phyloP scores from a whole-genome alignment of 441 rosid species.

The Kokia cookei region DNA sequence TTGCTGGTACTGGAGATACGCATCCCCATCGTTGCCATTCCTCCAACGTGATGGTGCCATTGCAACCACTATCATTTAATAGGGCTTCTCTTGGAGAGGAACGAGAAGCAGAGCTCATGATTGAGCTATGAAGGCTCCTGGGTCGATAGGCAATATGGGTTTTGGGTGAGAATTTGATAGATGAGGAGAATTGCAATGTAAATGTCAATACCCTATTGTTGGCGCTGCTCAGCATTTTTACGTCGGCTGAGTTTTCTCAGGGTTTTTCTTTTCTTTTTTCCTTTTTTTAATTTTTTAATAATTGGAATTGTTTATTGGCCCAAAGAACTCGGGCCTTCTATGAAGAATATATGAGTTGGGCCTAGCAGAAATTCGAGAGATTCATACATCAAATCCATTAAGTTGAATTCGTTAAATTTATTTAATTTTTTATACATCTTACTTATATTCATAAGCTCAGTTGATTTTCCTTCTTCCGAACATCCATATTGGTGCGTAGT shows the following conservation, averaged over 20 bases:
- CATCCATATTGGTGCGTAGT: no score
- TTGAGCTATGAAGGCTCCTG: constrained; percentile 12
- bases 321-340: neutral
- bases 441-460: no score
- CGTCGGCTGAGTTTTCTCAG: neutral
- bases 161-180: constrained; percentile 23
- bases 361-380: no score
- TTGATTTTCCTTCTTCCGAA: no score
- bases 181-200: constrained; percentile 22
- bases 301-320: neutral
- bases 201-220: constrained; percentile 13
- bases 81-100: constrained; percentile 21
- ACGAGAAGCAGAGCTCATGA: constrained; percentile 30
- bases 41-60: constrained; percentile 36
- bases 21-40: constrained; percentile 87
- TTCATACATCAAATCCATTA: no score
- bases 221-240: constrained; percentile 26
- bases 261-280: neutral
- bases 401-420: no score
- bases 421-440: no score
- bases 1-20: constrained; percentile 55
- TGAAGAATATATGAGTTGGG: neutral
- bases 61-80: constrained; percentile 15
- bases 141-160: constrained; percentile 24
- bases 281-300: neutral